phyloP scores from a whole-genome alignment of 73 alveolate species.

The Tetrahymena thermophila region DNA sequence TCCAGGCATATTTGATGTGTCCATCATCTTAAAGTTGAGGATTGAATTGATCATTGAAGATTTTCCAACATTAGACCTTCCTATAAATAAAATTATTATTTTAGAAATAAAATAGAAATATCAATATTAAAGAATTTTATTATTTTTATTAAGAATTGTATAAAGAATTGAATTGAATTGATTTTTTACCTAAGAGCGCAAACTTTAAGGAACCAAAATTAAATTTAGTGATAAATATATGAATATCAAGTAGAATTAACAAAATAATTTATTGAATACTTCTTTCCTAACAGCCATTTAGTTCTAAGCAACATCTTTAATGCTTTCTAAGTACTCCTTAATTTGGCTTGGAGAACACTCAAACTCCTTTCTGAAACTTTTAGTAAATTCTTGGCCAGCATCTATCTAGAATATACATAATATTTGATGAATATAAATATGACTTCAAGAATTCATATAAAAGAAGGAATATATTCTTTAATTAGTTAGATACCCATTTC shows the following conservation, averaged over 20 bases:
- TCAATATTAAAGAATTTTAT: background rate
- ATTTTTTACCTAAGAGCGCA: background rate
- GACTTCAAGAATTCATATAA: too few species aligned
- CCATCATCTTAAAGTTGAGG: slow-evolving; percentile 40
- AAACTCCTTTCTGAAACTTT: background rate
- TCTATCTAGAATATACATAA: background rate
- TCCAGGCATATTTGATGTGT: slow-evolving; percentile 60
- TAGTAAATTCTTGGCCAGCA: background rate
- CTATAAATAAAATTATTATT: background rate
- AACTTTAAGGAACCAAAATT: background rate
- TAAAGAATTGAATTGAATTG: background rate
- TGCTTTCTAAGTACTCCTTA: background rate
- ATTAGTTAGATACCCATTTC: background rate
- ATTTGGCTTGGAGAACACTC: background rate
- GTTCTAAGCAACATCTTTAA: background rate
- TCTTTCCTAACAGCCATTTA: background rate
- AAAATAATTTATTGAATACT: background rate
- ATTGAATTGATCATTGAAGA: slow-evolving; percentile 51
- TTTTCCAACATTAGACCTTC: slow-evolving; percentile 70
- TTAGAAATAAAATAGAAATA: too few species aligned
- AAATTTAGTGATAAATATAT: background rate
- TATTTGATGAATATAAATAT: background rate
- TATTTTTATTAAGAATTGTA: slow-evolving; percentile 20
- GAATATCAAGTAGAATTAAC: background rate
- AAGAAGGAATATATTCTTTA: too few species aligned